Evolutionary conservation across 2,329 filamentous ascomycete genomes (phyloP), one percentile per base, ranked within the genome.

Genomic region (Sporothrix curviconia): DNA sequence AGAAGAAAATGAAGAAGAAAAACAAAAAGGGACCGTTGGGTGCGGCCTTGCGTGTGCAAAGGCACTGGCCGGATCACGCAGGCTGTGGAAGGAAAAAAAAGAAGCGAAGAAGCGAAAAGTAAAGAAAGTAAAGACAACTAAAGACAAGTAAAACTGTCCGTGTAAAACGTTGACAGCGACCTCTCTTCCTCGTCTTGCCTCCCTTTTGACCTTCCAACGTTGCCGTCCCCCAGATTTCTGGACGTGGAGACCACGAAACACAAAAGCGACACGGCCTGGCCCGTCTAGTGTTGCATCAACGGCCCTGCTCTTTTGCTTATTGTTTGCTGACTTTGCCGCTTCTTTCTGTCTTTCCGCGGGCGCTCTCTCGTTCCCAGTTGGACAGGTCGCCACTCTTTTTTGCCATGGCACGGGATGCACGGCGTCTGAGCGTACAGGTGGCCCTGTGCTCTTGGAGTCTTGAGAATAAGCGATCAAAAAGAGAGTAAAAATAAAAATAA

Each of bases 191-290:
- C 15, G 15, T 24, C 15, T 30, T 28, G 5, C 7, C 8, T 55
- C 40, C 54, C 54, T n/a, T n/a, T n/a, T n/a, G n/a, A n/a, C n/a
- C n/a, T n/a, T n/a, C n/a, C n/a, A n/a, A n/a, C n/a, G n/a, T n/a
- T n/a, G n/a, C n/a, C n/a, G n/a, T 32, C 54, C 43, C 42, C 54
- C 54, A 49, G 43, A 42, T 40, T 47, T 37, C n/a, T n/a, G n/a
- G n/a, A n/a, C n/a, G 24, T 39, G 47, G 55, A 39, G 46, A 56
- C 32, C 34, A 49, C 32, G 40, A 47, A 47, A 40, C 53, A 47
- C 42, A 32, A 47, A 56, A 19, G 42, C 42, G 24, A 42, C 43
- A 22, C 43, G 43, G 54, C 34, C 25, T 56, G 43, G 54, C 32
- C 54, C 54, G 54, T n/a, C 22, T 43, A 56, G 43, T 24, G 43